phyloP scores from a whole-genome alignment of 139 green algal species.

The Micractinium sp. region DNA sequence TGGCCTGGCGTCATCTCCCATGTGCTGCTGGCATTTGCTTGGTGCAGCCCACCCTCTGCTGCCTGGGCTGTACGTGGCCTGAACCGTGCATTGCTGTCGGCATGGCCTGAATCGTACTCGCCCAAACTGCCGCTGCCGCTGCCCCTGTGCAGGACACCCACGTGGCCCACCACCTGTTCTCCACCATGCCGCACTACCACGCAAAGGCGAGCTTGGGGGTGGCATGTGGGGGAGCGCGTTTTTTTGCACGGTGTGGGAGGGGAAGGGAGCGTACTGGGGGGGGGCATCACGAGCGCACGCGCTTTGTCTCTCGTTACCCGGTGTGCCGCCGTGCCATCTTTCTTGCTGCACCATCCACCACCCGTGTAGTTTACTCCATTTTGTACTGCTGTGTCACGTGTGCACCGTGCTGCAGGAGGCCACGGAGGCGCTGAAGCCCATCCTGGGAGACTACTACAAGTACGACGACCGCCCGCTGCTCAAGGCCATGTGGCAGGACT shows the following conservation, averaged over 20 bases:
- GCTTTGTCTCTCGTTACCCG: too few relatives aligned
- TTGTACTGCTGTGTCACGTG: too few relatives aligned
- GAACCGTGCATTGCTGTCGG: background rate
- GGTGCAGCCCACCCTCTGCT: background rate
- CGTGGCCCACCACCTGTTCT: slow-evolving; percentile 94
- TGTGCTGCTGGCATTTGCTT: background rate
- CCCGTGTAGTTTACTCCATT: too few relatives aligned
- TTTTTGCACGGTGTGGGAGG: too few relatives aligned
- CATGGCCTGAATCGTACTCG: background rate
- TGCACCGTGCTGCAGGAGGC: slow-evolving; percentile 64
- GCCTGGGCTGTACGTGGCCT: background rate
- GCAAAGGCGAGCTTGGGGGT: slow-evolving; percentile 44
- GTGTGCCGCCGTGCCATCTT: background rate
- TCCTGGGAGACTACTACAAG: slow-evolving; percentile 84
- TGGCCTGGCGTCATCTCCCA: too few relatives aligned
- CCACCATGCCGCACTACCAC: slow-evolving; percentile 93
- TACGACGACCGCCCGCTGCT: slow-evolving; percentile 71
- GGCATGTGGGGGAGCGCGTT: background rate
- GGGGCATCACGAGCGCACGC: background rate
- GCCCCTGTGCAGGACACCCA: slow-evolving; percentile 78
- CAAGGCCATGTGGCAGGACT: slow-evolving; percentile 77
- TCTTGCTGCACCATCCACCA: too few relatives aligned
- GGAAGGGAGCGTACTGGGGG: background rate
- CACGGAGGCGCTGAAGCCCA: slow-evolving; percentile 75
- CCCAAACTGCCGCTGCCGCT: background rate